Base-by-base conservation (phyloP, 441 rosid genomes). In the Erodium texanum region DNA sequence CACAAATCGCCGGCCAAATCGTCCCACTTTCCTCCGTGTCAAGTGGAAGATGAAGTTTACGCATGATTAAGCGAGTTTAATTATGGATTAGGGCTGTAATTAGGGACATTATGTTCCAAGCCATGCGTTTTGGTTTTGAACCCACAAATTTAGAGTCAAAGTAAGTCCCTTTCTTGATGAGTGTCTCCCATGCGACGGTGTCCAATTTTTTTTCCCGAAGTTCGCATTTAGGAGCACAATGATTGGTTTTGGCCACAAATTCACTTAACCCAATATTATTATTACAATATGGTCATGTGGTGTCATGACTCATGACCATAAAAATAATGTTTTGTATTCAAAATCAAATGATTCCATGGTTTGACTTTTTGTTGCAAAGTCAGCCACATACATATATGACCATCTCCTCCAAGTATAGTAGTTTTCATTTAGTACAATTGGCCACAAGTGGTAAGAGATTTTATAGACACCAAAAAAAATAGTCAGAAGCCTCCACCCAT, bases 321-420 rank as follows among this genome's bases (percentile, higher is more conserved):
- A 14, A 48, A 48, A 48, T 48, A 6, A 48, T 48, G 15, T 36
- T 48, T 48, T 1, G 18, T 14, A 14, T 48, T 15, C 18, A 48
- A 50, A 50, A 50, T 50, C 58, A 50, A 50, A 50, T 50, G 18
- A 50, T 50, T 14, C 58, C 0, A 10, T 50, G 8, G 58, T 64
- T 65, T 69, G 36, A 58, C 52, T 36, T 62, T 12, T 27, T 68
- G 69, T 64, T 73, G 68, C 63, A 45, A 27, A 32, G 58, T 50
- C 58, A 50, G 12, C 58, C 58, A 2, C 58, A 50, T n/a, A 16
- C 20, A 11, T 50, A 4, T 4, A 6, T 36, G 43, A 8, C 43
- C 29, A 27, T 27, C 43, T 36, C 43, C 43, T 36, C 43, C 43
- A 36, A 36, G 43, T 1, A 12, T 7, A 50, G 19, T 16, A 5